These are phyloP conservation scores for Phytophthora idaei DNA, from an alignment of 352 stramenopile genomes.

Conservation along the genomic window DNA sequence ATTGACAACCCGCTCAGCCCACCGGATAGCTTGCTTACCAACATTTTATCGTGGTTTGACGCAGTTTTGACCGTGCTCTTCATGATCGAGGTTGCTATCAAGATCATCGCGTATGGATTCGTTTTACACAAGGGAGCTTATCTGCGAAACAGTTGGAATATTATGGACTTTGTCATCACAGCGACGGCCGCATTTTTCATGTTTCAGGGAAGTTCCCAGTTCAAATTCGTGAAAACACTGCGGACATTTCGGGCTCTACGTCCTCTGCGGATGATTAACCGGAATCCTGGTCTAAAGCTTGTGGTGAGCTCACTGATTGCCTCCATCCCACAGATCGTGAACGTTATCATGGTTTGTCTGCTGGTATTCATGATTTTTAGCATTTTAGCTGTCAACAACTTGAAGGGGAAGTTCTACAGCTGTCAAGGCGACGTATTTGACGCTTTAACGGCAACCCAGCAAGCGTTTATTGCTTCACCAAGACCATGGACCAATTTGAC, in stretches of 20 bases:
- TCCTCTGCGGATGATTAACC: slow-evolving; percentile 86
- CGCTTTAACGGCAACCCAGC: slow-evolving; percentile 37
- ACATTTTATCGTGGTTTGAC: slow-evolving; percentile 67
- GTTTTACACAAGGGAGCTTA: slow-evolving; percentile 70
- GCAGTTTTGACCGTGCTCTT: slow-evolving; percentile 83
- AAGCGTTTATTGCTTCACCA: slow-evolving; percentile 55
- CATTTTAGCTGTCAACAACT: slow-evolving; percentile 90
- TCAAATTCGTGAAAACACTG: slow-evolving; percentile 71
- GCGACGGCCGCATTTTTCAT: slow-evolving; percentile 70
- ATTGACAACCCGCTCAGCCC: slow-evolving; percentile 77
- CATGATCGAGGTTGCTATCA: slow-evolving; percentile 84
- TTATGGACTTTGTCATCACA: slow-evolving; percentile 91
- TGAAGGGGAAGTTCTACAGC: slow-evolving; percentile 88
- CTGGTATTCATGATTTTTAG: slow-evolving; percentile 90
- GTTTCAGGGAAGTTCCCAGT: slow-evolving; percentile 69
- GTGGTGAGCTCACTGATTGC: slow-evolving; percentile 84
- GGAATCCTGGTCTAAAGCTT: slow-evolving; percentile 68
- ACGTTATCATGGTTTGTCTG: slow-evolving; percentile 84
- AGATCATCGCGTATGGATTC: slow-evolving; percentile 87
- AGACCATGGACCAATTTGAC: slow-evolving; percentile 53
- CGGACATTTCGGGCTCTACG: slow-evolving; percentile 81
- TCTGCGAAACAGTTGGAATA: slow-evolving; percentile 87
- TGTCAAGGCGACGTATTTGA: slow-evolving; percentile 66
- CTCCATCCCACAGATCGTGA: slow-evolving; percentile 80
- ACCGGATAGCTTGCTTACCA: slow-evolving; percentile 48